These are phyloP conservation scores for Acer campestre DNA, from an alignment of 345 rosid species.

Conservation along the genomic window DNA sequence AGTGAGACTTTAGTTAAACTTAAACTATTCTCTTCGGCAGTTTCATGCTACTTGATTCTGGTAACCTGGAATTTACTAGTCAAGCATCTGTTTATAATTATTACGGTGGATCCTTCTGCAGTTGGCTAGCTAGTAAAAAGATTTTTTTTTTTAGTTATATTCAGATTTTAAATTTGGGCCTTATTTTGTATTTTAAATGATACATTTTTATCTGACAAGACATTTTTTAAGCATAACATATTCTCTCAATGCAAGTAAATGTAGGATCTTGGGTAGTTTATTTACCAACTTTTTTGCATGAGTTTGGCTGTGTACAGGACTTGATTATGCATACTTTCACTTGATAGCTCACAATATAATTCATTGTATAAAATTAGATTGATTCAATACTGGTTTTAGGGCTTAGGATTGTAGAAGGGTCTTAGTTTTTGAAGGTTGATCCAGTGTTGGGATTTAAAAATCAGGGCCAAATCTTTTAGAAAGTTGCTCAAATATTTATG, in stretches of 20 bases:
- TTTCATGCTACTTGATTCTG: slow-evolving; percentile 3
- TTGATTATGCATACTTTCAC: not conserved
- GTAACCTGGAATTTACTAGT: not conserved
- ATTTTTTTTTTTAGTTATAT: not conserved
- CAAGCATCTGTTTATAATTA: not conserved
- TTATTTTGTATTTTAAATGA: not conserved
- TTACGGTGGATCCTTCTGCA: not conserved
- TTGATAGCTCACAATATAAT: not conserved
- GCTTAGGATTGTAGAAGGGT: not conserved
- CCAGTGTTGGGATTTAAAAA: not conserved
- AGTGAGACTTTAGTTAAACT: no score
- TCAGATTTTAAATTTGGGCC: not conserved
- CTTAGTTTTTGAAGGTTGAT: not conserved
- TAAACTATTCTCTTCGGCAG: not conserved
- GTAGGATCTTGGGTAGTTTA: not conserved
- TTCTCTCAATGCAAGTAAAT: not conserved
- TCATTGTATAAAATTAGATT: not conserved
- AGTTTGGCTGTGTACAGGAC: not conserved
- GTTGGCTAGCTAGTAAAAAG: not conserved
- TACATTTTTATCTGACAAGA: not conserved
- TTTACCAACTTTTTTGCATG: not conserved
- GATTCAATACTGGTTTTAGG: not conserved
- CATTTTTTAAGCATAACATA: not conserved
- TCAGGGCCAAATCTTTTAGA: not conserved
- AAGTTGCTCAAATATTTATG: not conserved